Conservation (phyloP, 2,329 filamentous ascomycete genomes). For the Apiospora aurea region DNA sequence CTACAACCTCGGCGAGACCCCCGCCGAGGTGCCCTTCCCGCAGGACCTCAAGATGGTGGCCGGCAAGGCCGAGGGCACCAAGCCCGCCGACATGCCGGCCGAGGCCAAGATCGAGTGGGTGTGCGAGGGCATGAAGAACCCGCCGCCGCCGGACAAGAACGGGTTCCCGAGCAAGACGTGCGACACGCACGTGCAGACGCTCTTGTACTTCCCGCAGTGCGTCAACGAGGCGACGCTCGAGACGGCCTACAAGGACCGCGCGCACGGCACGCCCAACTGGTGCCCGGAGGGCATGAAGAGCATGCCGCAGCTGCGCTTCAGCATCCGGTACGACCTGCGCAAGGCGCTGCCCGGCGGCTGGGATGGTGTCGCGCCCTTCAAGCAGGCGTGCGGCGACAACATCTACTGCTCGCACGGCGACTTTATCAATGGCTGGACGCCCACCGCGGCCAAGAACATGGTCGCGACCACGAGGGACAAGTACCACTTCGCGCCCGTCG, state of each 20-base stretch:
- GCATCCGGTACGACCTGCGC: constrained; percentile 51
- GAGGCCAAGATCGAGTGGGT: constrained; percentile 36
- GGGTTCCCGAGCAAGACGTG: constrained; percentile 76
- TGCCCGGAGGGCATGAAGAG: constrained; percentile 49
- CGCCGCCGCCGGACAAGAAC: constrained; percentile 64
- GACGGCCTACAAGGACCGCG: constrained; percentile 37
- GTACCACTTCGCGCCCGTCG: constrained; percentile 25
- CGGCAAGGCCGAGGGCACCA: constrained; percentile 48
- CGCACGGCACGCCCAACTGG: constrained; percentile 41
- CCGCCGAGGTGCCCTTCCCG: constrained; percentile 34
- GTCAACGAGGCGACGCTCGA: constrained; percentile 42
- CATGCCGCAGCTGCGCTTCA: constrained; percentile 54
- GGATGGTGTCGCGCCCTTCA: constrained; percentile 48
- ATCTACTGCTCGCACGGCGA: constrained; percentile 51
- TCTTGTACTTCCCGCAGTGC: constrained; percentile 53
- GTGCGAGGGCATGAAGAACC: constrained; percentile 33
- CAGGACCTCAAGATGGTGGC: constrained; percentile 43
- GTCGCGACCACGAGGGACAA: constrained; percentile 40
- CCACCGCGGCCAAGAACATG: constrained; percentile 50
- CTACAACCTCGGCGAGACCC: constrained; percentile 32
- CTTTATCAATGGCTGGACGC: constrained; percentile 55
- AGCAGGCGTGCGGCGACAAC: constrained; percentile 46
- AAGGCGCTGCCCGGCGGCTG: constrained; percentile 48
- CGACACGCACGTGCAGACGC: constrained; percentile 66
- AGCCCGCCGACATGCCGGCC: constrained; percentile 42